These are phyloP conservation scores for Stephanocyclus meneghinianus DNA, from an alignment of 352 stramenopile species.

Conservation along the genomic window DNA sequence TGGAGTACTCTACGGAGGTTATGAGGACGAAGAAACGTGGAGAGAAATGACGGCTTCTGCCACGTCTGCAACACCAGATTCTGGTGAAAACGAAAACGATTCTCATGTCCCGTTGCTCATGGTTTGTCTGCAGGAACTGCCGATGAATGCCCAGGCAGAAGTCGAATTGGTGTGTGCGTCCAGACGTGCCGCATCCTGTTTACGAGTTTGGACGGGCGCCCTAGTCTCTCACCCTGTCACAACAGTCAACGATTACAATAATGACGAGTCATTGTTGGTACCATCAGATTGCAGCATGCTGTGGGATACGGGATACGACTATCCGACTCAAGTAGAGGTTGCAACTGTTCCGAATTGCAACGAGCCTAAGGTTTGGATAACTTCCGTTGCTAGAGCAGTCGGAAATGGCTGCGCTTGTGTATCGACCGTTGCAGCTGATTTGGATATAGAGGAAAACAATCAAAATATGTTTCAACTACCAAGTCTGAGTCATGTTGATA, in stretches of 20 bases:
- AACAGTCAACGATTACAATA: background rate
- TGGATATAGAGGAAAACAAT: background rate
- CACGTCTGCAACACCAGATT: background rate
- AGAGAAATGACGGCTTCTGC: conserved; percentile 55
- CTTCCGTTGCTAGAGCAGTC: conserved; percentile 39
- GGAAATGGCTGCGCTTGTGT: conserved; percentile 42
- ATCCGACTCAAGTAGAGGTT: background rate
- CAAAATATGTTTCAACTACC: background rate
- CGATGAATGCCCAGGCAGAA: conserved; percentile 68
- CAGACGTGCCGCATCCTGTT: conserved; percentile 44
- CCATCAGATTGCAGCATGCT: conserved; percentile 10
- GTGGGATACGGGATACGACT: conserved; percentile 48
- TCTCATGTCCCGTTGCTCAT: conserved; percentile 60
- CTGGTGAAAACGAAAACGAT: background rate
- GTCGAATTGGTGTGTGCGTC: conserved; percentile 73
- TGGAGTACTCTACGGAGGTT: conserved; percentile 69
- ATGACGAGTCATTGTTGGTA: background rate
- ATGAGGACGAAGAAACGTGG: conserved; percentile 81
- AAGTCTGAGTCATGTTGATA: conserved; percentile 31
- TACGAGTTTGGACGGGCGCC: conserved; percentile 43
- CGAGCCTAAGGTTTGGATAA: conserved; percentile 30
- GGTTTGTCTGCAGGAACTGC: conserved; percentile 76
- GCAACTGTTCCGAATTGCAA: background rate
- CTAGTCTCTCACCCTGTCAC: background rate
- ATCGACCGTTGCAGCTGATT: conserved; percentile 35